Base-by-base conservation (phyloP, 345 rosid species). In the Populus davidiana region DNA sequence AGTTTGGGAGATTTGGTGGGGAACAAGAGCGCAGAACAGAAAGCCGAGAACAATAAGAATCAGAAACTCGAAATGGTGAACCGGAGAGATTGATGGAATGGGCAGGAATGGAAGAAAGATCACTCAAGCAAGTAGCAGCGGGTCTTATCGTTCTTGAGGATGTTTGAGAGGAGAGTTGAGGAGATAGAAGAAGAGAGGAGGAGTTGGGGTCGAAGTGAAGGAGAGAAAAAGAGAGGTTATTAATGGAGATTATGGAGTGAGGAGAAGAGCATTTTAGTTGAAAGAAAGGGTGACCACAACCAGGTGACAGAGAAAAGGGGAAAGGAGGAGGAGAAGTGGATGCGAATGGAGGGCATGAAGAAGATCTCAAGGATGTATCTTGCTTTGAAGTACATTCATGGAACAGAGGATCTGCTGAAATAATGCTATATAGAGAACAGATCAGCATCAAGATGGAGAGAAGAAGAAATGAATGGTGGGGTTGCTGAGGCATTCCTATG, bases 201-300 rank as follows among this genome's bases (percentile, higher is more conserved):
- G 89, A 83, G 83, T 89, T 83, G 61, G 81, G 86, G n/a, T 87
- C 80, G 82, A 76, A 90, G 18, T 16, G 80, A 56, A 89, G 87
- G 75, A 93, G 80, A 67, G 91, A 69, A 77, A 91, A 93, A 65
- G 94, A 75, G 77, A 90, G 74, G 77, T 86, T 84, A 81, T 91
- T 89, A 49, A 94, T 84, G 80, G 93, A 79, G 86, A 94, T 78
- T 71, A 77, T 76, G 54, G 98, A 86, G 85, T 75, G 83, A 33
- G 97, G 89, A 13, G 86, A 78, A 11, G 88, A 77, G 89, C 98
- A 94, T 78, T 86, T 88, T 76, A 94, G 80, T 62, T 81, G 88
- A 85, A 94, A 94, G 35, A 83, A 78, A 2, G 98, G 98, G 78
- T 94, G 98, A 70, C 98, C 98, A 67, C 92, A 88, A 18, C 97